A percentile compares a stretch with the other conserved stretches of the same genome.
phyloP scores from a whole-genome alignment of 208 protist species.

The Tritrichomonas musculus region DNA sequence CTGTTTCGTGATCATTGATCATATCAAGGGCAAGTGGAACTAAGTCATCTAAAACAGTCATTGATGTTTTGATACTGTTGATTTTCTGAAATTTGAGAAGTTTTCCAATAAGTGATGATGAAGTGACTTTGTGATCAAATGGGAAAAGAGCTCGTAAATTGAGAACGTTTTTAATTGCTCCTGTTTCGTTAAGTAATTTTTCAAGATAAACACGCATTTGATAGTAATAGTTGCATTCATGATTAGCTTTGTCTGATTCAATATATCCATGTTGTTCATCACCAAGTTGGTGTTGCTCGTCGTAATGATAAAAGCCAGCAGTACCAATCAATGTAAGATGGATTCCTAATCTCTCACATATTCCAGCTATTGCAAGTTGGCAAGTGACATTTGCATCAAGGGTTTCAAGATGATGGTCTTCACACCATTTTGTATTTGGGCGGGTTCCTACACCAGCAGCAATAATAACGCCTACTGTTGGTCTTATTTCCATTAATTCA shows the following conservation, averaged over 20 bases:
- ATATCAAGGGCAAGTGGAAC: conserved; percentile 16
- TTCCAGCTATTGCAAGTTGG: neutral
- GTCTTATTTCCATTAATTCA: neutral
- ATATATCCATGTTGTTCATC: neutral
- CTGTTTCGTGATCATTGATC: neutral
- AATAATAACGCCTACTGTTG: neutral
- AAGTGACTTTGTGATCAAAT: neutral
- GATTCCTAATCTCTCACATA: neutral
- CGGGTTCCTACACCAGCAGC: neutral
- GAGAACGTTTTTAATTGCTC: neutral
- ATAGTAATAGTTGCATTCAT: neutral
- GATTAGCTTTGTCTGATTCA: neutral
- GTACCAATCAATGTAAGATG: neutral
- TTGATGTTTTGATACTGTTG: neutral
- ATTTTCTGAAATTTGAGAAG: neutral
- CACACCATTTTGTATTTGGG: conserved; percentile 1
- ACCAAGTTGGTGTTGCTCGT: neutral
- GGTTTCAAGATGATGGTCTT: neutral
- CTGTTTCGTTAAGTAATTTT: neutral
- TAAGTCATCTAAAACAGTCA: neutral
- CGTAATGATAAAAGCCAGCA: neutral
- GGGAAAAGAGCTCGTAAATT: neutral
- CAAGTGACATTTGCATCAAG: neutral
- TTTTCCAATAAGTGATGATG: neutral
- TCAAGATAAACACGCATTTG: neutral